A percentile compares a stretch with the other conserved stretches of the same genome.
These are phyloP conservation scores for Hibiscus syriacus DNA, from an alignment of 345 rosid genomes.

Conservation along the genomic window DNA sequence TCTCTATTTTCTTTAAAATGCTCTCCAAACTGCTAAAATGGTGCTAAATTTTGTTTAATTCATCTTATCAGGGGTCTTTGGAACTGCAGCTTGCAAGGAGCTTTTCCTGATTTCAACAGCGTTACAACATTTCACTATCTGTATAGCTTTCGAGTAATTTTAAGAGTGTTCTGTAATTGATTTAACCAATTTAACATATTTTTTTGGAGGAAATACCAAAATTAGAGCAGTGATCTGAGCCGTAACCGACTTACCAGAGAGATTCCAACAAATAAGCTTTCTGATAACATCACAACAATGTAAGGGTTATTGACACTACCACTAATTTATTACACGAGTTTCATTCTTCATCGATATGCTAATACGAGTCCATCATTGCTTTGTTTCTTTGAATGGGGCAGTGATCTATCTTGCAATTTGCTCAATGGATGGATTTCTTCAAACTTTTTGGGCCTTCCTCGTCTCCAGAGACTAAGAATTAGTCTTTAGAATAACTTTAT, in stretches of 20 bases:
- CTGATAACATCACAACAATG: conserved; percentile 39
- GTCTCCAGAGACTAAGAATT: conserved; percentile 41
- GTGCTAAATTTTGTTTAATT: neutral
- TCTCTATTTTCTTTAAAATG: neutral
- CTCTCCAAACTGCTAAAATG: neutral
- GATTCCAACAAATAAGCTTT: conserved; percentile 41
- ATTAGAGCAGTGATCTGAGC: conserved; percentile 36
- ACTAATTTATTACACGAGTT: neutral
- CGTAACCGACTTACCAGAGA: conserved; percentile 33
- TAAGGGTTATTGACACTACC: conserved; percentile 8
- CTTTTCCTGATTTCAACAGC: conserved; percentile 43
- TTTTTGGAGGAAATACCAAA: neutral
- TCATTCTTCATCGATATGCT: too few species aligned
- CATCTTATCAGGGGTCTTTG: conserved; percentile 38
- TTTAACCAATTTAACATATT: neutral
- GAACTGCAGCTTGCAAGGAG: conserved; percentile 43
- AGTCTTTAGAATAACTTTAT: neutral
- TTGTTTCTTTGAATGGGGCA: conserved; percentile 22
- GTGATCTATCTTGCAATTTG: conserved; percentile 43
- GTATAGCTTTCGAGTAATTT: conserved; percentile 21
- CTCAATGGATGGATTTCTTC: conserved; percentile 51
- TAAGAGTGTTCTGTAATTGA: neutral
- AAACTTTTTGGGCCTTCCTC: conserved; percentile 42
- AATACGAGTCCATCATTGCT: too few species aligned
- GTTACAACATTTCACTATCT: conserved; percentile 25